Conservation (phyloP, 1,284 basidiomycete species). For the Fomitopsis palustris region DNA sequence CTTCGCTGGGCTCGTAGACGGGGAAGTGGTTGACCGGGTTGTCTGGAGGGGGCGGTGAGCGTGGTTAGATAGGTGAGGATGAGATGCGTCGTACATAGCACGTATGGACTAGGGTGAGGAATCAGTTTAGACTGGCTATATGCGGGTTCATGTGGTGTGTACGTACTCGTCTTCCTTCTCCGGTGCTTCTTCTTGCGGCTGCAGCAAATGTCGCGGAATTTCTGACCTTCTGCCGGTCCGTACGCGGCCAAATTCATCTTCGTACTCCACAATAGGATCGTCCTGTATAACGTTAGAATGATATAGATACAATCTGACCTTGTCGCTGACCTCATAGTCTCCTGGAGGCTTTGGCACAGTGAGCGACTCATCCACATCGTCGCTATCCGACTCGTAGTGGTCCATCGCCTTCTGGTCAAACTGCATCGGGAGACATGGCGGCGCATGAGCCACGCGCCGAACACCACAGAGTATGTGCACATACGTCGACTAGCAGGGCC, state of each 20-base stretch:
- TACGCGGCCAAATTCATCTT: constrained; percentile 82
- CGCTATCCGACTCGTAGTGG: constrained; percentile 61
- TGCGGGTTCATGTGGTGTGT: background rate
- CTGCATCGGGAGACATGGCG: constrained; percentile 33
- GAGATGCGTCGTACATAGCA: constrained; percentile 34
- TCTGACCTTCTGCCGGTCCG: constrained; percentile 70
- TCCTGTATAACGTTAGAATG: constrained; percentile 33
- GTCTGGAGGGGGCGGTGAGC: constrained; percentile 38
- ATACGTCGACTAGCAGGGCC: constrained; percentile 79
- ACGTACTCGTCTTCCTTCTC: constrained; percentile 26
- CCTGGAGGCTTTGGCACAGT: constrained; percentile 46
- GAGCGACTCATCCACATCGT: constrained; percentile 71
- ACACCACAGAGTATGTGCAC: constrained; percentile 24
- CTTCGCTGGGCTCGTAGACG: constrained; percentile 79
- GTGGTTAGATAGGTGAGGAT: constrained; percentile 1
- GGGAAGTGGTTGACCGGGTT: constrained; percentile 83
- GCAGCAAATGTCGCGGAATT: constrained; percentile 65
- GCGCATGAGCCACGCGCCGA: background rate
- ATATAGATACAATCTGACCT: background rate
- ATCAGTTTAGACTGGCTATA: background rate
- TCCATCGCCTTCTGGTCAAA: constrained; percentile 68
- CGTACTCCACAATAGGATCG: constrained; percentile 80
- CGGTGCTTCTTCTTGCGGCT: constrained; percentile 21
- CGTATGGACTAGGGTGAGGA: constrained; percentile 46
- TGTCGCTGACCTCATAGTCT: constrained; percentile 38